phyloP scores from a whole-genome alignment of 768 basidiomycete genomes.

The Phlebiopsis flavidoalba region DNA sequence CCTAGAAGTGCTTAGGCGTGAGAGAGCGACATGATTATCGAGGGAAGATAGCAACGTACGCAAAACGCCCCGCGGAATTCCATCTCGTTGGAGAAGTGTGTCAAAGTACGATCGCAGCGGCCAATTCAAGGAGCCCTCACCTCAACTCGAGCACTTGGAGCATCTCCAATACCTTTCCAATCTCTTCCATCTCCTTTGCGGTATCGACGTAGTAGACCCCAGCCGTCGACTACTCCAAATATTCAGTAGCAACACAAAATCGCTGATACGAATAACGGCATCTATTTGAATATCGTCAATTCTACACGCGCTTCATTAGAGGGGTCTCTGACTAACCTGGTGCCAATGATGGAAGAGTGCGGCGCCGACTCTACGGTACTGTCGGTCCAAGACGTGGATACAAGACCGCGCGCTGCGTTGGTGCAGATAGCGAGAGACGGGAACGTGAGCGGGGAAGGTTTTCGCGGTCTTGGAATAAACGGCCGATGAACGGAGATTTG shows the following conservation, averaged over 20 bases:
- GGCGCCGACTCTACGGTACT: constrained; percentile 19
- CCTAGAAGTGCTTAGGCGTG: neutral
- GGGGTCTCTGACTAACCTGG: neutral
- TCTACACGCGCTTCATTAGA: no score
- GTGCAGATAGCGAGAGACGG: constrained; percentile 48
- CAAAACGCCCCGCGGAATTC: neutral
- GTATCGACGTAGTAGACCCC: constrained; percentile 36
- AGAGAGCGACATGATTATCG: no score
- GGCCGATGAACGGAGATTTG: constrained; percentile 74
- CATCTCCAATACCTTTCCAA: constrained; percentile 41
- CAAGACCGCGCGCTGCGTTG: constrained; percentile 43
- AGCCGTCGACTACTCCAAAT: constrained; percentile 48
- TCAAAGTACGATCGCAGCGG: neutral
- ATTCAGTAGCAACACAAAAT: constrained; percentile 50
- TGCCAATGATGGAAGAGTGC: constrained; percentile 4
- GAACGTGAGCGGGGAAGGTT: constrained; percentile 36
- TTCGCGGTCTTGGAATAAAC: constrained; percentile 65
- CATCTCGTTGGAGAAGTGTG: neutral
- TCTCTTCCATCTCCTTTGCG: constrained; percentile 43
- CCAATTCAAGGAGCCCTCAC: neutral
- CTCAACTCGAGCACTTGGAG: constrained; percentile 12
- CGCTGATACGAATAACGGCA: constrained; percentile 38
- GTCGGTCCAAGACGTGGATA: constrained; percentile 36
- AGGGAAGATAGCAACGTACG: neutral
- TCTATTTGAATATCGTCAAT: neutral